These are phyloP conservation scores for Fragosphaeria purpurea DNA, from an alignment of 2,329 filamentous ascomycete genomes.

Conservation along the genomic window DNA sequence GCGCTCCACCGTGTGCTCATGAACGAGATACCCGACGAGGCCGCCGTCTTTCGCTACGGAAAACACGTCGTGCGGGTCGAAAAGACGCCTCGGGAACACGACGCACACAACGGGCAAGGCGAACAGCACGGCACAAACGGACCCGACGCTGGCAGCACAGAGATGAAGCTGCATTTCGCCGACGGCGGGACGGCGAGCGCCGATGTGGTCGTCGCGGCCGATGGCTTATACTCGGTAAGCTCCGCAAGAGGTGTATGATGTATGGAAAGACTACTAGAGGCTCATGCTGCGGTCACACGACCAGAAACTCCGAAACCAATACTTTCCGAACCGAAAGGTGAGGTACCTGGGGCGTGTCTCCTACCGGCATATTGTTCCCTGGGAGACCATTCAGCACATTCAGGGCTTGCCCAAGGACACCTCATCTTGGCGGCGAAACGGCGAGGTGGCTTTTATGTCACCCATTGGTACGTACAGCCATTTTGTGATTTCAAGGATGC, in stretches of 20 bases:
- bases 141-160: neutral
- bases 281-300: no score
- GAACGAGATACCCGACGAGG: conserved; percentile 3
- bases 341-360: conserved; percentile 6
- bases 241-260: neutral
- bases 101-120: no score
- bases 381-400: conserved; percentile 1
- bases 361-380: conserved; percentile 5
- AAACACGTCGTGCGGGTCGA: conserved; percentile 2
- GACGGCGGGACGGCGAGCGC: neutral
- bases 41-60: conserved; percentile 1
- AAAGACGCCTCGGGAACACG: neutral
- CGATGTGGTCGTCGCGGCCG: conserved; percentile 7
- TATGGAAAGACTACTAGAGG: no score
- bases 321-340: conserved; percentile 1
- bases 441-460: conserved; percentile 7
- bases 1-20: conserved; percentile 5
- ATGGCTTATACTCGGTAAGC: conserved; percentile 8
- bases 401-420: conserved; percentile 7
- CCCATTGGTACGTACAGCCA: neutral
- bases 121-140: no score
- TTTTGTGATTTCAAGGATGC: no score
- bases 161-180: neutral
- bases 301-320: conserved; percentile 7
- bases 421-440: conserved; percentile 1